Base-by-base conservation (phyloP, 208 protist genomes). In the Herpetomonas tarakana region DNA sequence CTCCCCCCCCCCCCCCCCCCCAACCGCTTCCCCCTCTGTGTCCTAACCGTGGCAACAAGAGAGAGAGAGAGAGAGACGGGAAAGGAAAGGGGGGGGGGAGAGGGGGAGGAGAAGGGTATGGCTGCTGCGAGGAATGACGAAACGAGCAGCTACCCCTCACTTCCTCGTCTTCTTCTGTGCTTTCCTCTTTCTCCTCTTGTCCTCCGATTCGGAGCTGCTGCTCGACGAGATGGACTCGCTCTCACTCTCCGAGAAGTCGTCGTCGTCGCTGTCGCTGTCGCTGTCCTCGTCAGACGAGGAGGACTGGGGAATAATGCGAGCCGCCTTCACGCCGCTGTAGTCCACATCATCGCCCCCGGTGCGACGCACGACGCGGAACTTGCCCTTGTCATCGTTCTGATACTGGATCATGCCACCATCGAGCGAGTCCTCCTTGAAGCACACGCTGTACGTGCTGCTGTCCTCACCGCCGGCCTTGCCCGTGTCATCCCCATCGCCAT, bases 321-420 rank as follows among this genome's bases (percentile, higher is more conserved):
- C 55, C 9, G 16, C 30, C 52, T 71, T 74, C 2, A 70, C 62
- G 16, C 61, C 44, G 21, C 21, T 28, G 16, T 74, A 62, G 28
- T 78, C 52, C 19, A 88, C 77, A 1, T 21, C 24, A 3, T 60
- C 27, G 0, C 75, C 75, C 1, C 75, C 71, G 4, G 29, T 75
- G 27, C 82, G 74, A 4, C 78, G 70, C 24, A 86, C 67, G 2
- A 71, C 7, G 14, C 69, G 68, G 31, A 72, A 86, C 38, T 64
- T 66, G 26, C 49, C n/a, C 2, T 54, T 58, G n/a, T 83, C 65
- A 22, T 68, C 46, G 1, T 65, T 35, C 21, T 71, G 59, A 58
- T 86, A 89, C 59, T 83, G 82, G 54, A 84, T 68, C 78, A 89
- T 89, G 24, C 31, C 59, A 11, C 65, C 75, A 1, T 72, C 35